A percentile compares a stretch with the other conserved stretches of the same genome.
phyloP scores from a whole-genome alignment of 2,329 filamentous ascomycete genomes.

The Acrodontium crateriforme region DNA sequence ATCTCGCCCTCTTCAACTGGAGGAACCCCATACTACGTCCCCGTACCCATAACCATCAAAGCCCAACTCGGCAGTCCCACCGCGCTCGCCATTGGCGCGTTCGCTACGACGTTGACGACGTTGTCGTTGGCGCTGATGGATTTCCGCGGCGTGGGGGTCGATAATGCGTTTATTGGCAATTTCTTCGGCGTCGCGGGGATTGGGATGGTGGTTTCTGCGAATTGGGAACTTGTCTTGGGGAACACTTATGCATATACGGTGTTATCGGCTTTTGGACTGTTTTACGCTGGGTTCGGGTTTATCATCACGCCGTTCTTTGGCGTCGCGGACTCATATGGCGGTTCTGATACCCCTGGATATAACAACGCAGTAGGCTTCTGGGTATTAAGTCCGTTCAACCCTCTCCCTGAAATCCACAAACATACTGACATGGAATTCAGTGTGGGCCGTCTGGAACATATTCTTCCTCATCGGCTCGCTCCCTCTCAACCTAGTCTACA shows the following conservation, averaged over 20 bases:
- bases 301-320: slow-evolving; percentile 36
- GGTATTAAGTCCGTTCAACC: slow-evolving; percentile 25
- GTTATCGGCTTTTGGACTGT: slow-evolving; percentile 41
- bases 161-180: slow-evolving; percentile 40
- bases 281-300: slow-evolving; percentile 37
- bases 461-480: slow-evolving; percentile 34
- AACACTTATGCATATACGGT: slow-evolving; percentile 41
- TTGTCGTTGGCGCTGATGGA: slow-evolving; percentile 42
- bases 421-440: slow-evolving; percentile 5
- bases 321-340: slow-evolving; percentile 29
- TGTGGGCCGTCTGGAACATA: slow-evolving; percentile 35
- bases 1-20: slow-evolving; percentile 3
- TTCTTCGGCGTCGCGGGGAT: slow-evolving; percentile 41
- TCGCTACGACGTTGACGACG: slow-evolving; percentile 41
- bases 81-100: slow-evolving; percentile 38
- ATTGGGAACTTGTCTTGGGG: slow-evolving; percentile 41
- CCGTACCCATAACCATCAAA: slow-evolving; percentile 20
- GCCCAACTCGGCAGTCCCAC: slow-evolving; percentile 24
- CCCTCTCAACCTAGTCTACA: slow-evolving; percentile 34
- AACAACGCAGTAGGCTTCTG: slow-evolving; percentile 40
- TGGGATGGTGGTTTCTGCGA: slow-evolving; percentile 40
- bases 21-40: slow-evolving; percentile 13
- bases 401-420: neutral
- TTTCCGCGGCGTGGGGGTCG: slow-evolving; percentile 37
- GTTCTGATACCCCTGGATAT: slow-evolving; percentile 26